A percentile compares a stretch with the other conserved stretches of the same genome.
Conservation (phyloP, 2,329 filamentous ascomycete genomes). For the Aspergillus neoniger region DNA sequence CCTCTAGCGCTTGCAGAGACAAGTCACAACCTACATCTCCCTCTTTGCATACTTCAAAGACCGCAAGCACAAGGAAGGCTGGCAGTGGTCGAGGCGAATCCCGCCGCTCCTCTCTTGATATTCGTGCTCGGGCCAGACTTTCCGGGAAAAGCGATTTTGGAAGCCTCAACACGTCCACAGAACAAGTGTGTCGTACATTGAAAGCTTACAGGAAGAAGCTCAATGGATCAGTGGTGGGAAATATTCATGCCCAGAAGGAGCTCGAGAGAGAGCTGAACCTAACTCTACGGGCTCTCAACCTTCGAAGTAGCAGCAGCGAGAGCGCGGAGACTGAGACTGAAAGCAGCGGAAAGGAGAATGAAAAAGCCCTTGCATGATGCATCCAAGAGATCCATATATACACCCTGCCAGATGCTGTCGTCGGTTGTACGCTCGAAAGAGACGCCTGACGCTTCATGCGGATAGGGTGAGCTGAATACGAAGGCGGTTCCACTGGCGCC, state of each 20-base stretch:
- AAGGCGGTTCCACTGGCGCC: slow-evolving; percentile 12
- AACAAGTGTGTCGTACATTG: slow-evolving; percentile 59
- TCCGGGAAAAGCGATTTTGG: slow-evolving; percentile 46
- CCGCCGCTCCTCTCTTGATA: slow-evolving; percentile 53
- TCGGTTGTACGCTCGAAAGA: slow-evolving; percentile 34
- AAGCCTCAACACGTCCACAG: slow-evolving; percentile 55
- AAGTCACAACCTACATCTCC: slow-evolving; percentile 37
- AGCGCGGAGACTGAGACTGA: slow-evolving; percentile 40
- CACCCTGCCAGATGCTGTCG: slow-evolving; percentile 38
- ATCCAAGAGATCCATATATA: slow-evolving; percentile 25
- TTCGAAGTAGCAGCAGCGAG: slow-evolving; percentile 33
- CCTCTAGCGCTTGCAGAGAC: slow-evolving; percentile 28
- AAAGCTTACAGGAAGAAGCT: slow-evolving; percentile 62
- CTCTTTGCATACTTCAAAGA: slow-evolving; percentile 43
- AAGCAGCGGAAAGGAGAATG: slow-evolving; percentile 43
- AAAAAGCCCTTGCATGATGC: slow-evolving; percentile 26
- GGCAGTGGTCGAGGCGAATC: slow-evolving; percentile 33
- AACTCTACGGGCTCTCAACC: slow-evolving; percentile 37
- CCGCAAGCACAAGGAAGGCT: slow-evolving; percentile 32
- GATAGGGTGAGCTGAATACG: slow-evolving; percentile 19
- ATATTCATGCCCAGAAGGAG: slow-evolving; percentile 54
- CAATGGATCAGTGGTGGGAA: slow-evolving; percentile 48
- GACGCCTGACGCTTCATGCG: slow-evolving; percentile 36
- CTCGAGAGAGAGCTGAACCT: slow-evolving; percentile 59
- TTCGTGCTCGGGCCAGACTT: slow-evolving; percentile 50